These are phyloP conservation scores for Candida ipomoeae DNA, from an alignment of 805 yeast species.

Conservation along the genomic window DNA sequence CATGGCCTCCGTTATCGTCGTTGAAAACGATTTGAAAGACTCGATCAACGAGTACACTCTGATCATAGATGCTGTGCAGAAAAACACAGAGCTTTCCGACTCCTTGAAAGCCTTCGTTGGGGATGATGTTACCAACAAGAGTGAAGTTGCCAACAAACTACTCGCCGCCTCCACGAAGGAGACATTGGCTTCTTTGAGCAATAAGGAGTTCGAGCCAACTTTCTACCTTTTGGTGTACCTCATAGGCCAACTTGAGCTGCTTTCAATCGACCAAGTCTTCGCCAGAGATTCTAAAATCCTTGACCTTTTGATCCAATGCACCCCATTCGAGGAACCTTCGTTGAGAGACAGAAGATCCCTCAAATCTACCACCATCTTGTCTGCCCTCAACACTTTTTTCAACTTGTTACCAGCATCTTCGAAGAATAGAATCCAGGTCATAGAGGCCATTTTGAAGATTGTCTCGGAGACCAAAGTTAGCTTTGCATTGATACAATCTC, in stretches of 20 bases:
- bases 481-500: constrained; percentile 30
- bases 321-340: constrained; percentile 35
- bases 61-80: constrained; percentile 32
- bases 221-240: constrained; percentile 39
- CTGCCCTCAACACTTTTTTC: constrained; percentile 38
- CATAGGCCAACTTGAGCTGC: constrained; percentile 28
- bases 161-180: constrained; percentile 26
- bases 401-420: constrained; percentile 37
- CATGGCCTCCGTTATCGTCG: constrained; percentile 43
- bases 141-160: constrained; percentile 26
- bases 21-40: constrained; percentile 40
- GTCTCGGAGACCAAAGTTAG: constrained; percentile 28
- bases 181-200: constrained; percentile 32
- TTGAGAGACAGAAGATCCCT: constrained; percentile 43
- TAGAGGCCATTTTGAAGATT: constrained; percentile 30
- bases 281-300: constrained; percentile 23
- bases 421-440: constrained; percentile 27
- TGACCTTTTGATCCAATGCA: constrained; percentile 26
- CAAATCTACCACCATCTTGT: constrained; percentile 38
- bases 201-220: constrained; percentile 44
- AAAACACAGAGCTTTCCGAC: constrained; percentile 26
- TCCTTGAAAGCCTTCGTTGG: constrained; percentile 22
- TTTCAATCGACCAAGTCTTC: constrained; percentile 22
- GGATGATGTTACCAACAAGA: constrained; percentile 25
- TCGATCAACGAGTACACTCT: constrained; percentile 38